These are phyloP conservation scores for Dendrostoma leiphaemia DNA, from an alignment of 2,329 filamentous ascomycete species.

Conservation along the genomic window DNA sequence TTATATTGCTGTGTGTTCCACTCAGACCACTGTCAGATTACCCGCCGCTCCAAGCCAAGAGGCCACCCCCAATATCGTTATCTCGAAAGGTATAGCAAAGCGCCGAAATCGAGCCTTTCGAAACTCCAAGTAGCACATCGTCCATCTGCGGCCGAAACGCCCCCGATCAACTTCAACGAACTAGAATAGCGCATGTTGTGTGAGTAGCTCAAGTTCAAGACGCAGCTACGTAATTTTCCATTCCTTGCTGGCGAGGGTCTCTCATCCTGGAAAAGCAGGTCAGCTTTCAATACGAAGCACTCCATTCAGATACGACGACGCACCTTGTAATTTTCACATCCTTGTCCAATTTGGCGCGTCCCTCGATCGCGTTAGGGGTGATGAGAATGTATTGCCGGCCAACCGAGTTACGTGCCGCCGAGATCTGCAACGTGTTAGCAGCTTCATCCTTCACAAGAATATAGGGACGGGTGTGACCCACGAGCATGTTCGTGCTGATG, in stretches of 20 bases:
- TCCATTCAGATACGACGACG: conserved; percentile 22
- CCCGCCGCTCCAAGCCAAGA: neutral
- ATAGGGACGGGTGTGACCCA: conserved; percentile 41
- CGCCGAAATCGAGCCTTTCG: neutral
- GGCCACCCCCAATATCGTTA: neutral
- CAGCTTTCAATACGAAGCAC: neutral
- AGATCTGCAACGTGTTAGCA: conserved; percentile 55
- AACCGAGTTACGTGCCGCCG: conserved; percentile 80
- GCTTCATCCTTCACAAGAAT: neutral
- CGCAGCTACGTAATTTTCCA: conserved; percentile 27
- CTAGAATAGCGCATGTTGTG: too few relatives aligned
- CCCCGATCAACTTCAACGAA: too few relatives aligned
- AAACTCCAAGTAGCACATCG: neutral
- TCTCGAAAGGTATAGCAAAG: neutral
- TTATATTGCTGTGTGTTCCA: neutral
- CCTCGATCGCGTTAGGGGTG: conserved; percentile 81
- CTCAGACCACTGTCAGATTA: neutral
- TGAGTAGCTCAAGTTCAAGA: too few relatives aligned
- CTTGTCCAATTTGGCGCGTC: conserved; percentile 52
- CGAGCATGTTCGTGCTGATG: conserved; percentile 90
- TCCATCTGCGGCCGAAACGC: neutral
- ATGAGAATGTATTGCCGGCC: conserved; percentile 95
- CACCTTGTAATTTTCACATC: conserved; percentile 80
- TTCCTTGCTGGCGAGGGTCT: conserved; percentile 56
- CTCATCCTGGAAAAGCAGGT: conserved; percentile 41